These are phyloP conservation scores for Serendipita sp. DNA, from an alignment of 768 basidiomycete species.

Conservation along the genomic window DNA sequence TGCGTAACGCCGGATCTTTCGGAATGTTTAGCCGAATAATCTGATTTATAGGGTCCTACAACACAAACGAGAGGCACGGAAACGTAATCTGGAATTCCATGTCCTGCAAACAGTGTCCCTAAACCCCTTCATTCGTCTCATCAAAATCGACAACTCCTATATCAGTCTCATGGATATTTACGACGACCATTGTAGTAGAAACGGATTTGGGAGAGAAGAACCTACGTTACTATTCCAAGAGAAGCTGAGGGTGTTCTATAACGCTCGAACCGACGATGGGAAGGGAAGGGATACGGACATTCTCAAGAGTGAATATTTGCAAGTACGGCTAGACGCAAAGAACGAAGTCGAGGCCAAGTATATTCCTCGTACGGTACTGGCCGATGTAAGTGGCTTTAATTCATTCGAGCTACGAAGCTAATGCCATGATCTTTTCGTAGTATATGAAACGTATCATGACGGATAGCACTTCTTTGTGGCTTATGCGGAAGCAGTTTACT, in stretches of 20 bases:
- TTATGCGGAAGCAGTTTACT: slow-evolving; percentile 94
- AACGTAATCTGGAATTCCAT: slow-evolving; percentile 83
- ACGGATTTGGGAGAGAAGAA: slow-evolving; percentile 69
- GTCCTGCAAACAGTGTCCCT: slow-evolving; percentile 47
- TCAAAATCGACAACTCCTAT: slow-evolving; percentile 86
- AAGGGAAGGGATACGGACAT: slow-evolving; percentile 24
- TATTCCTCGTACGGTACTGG: slow-evolving; percentile 76
- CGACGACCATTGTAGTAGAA: slow-evolving; percentile 69
- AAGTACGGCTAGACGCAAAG: slow-evolving; percentile 65
- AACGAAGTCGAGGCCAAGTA: slow-evolving; percentile 80
- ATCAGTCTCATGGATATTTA: slow-evolving; percentile 85
- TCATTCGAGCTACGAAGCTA: neutral
- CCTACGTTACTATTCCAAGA: slow-evolving; percentile 75
- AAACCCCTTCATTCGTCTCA: slow-evolving; percentile 64
- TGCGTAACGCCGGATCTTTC: slow-evolving; percentile 21
- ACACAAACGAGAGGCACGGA: slow-evolving; percentile 83
- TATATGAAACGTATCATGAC: slow-evolving; percentile 84
- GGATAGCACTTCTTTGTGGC: slow-evolving; percentile 75
- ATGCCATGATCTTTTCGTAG: slow-evolving; percentile 26
- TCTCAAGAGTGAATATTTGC: slow-evolving; percentile 47
- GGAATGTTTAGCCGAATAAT: slow-evolving; percentile 7
- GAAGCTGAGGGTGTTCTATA: slow-evolving; percentile 49
- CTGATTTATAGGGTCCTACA: slow-evolving; percentile 44
- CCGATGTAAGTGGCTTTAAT: slow-evolving; percentile 40
- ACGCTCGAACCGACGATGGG: slow-evolving; percentile 5